Conservation (phyloP, 2,329 filamentous ascomycete genomes). For the Cercospora berteroae region DNA sequence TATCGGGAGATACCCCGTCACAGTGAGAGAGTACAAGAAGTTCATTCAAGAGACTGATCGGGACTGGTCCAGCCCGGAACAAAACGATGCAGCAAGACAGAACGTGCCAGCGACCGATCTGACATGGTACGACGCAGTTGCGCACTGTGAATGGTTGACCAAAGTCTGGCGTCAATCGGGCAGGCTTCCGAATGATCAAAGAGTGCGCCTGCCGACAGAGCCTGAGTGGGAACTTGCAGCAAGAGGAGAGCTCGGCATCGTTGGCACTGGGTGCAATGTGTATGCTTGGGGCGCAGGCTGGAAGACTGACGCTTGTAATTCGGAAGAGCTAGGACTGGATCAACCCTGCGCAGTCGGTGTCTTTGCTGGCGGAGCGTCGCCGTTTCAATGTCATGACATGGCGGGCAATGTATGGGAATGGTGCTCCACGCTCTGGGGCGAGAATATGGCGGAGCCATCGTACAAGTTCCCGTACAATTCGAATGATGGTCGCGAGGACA, state of each 20-base stretch:
- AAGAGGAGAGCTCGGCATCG: background rate
- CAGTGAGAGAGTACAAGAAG: background rate
- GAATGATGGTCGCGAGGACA: background rate
- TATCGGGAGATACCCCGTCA: background rate
- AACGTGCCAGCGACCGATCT: conserved; percentile 8
- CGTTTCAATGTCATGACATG: conserved; percentile 11
- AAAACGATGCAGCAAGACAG: background rate
- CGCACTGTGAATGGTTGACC: conserved; percentile 1
- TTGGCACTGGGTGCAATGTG: background rate
- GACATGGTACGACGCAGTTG: conserved; percentile 2
- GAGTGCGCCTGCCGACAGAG: conserved; percentile 8
- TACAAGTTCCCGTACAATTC: background rate
- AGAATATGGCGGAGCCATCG: conserved; percentile 5
- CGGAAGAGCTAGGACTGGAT: background rate
- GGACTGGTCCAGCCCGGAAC: conserved; percentile 3
- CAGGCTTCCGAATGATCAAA: background rate
- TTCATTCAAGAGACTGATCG: background rate
- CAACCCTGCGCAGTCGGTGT: background rate
- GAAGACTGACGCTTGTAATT: background rate
- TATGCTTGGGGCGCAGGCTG: background rate
- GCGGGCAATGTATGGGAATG: conserved; percentile 17
- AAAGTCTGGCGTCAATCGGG: background rate
- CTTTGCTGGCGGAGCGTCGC: conserved; percentile 1
- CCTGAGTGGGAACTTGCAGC: conserved; percentile 15
- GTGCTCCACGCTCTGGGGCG: conserved; percentile 13